Evolutionary conservation across 2,329 filamentous ascomycete species (phyloP).

Genomic region (Ophiostoma triangulosporum): DNA sequence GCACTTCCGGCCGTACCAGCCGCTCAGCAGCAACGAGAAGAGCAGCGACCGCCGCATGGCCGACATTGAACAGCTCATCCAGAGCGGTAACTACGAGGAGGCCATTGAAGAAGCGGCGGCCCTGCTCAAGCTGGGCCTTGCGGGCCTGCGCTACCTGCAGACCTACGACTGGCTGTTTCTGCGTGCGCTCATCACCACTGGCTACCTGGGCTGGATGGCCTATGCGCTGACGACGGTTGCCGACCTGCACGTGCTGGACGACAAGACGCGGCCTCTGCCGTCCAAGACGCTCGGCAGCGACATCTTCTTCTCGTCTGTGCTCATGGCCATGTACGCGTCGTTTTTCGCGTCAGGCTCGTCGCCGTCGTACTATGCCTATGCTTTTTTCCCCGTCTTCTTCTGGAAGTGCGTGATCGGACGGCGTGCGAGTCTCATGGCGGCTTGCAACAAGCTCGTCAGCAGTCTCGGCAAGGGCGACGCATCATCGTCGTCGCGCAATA

Average conservation of each 20-base stretch:
- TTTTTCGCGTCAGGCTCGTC: constrained; percentile 72
- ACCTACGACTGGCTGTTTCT: constrained; percentile 98
- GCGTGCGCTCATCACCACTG: constrained; percentile 71
- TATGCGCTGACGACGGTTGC: constrained; percentile 84
- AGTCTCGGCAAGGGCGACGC: constrained; percentile 46
- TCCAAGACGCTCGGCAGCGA: constrained; percentile 46
- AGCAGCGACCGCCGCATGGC: constrained; percentile 45
- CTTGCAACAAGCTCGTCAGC: constrained; percentile 53
- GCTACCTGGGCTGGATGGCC: constrained; percentile 91
- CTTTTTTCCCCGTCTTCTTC: constrained; percentile 82
- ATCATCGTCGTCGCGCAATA: not conserved
- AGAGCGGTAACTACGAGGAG: constrained; percentile 51
- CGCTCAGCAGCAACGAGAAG: constrained; percentile 42
- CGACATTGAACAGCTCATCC: constrained; percentile 55
- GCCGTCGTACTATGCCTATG: constrained; percentile 77
- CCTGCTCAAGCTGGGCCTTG: constrained; percentile 62
- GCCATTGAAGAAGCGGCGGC: constrained; percentile 68
- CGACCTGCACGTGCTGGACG: constrained; percentile 73
- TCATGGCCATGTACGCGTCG: constrained; percentile 65
- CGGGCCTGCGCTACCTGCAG: constrained; percentile 84
- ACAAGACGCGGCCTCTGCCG: constrained; percentile 46
- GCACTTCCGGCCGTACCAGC: constrained; percentile 61
- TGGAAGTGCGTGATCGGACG: constrained; percentile 91
- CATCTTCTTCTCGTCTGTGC: constrained; percentile 58
- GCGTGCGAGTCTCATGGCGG: constrained; percentile 53